Percentiles rank a stretch among this genome's conserved stretches.
These are phyloP conservation scores for Globisporangium paddicum DNA, from an alignment of 352 stramenopile genomes.

Conservation along the genomic window DNA sequence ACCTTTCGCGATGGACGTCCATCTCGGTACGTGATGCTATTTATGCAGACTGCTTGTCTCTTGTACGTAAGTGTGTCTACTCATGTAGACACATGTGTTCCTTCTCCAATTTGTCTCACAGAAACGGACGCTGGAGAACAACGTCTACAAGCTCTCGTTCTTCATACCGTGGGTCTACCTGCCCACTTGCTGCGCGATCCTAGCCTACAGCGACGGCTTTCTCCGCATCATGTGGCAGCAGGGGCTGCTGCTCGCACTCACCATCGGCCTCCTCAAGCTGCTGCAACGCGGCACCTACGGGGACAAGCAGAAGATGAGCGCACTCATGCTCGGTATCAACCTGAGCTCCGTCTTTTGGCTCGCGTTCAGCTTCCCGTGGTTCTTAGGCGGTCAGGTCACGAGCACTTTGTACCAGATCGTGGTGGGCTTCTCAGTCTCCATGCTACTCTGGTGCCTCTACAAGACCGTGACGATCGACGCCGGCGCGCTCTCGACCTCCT, in stretches of 20 bases:
- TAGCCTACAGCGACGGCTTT: constrained; percentile 28
- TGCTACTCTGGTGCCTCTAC: constrained; percentile 52
- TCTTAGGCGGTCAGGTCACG: constrained; percentile 20
- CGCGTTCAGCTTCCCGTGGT: constrained; percentile 35
- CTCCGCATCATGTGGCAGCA: constrained; percentile 36
- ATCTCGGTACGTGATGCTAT: constrained; percentile 24
- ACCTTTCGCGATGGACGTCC: constrained; percentile 29
- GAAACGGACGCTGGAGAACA: constrained; percentile 57
- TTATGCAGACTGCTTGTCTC: neutral
- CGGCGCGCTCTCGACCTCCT: constrained; percentile 59
- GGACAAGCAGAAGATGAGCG: constrained; percentile 68
- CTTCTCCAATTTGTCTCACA: constrained; percentile 3
- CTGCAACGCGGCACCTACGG: constrained; percentile 61
- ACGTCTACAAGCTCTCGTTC: constrained; percentile 73
- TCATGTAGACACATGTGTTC: neutral
- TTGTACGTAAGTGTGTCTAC: neutral
- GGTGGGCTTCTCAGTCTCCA: constrained; percentile 18
- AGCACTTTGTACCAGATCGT: constrained; percentile 25
- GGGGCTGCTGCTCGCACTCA: constrained; percentile 21
- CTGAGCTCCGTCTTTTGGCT: constrained; percentile 68
- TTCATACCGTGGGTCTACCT: constrained; percentile 66
- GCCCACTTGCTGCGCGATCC: constrained; percentile 34
- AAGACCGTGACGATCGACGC: constrained; percentile 47
- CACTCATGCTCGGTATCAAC: constrained; percentile 72
- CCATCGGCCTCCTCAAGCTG: constrained; percentile 42